Conservation (phyloP, 352 stramenopile species). For the Phytophthora syringae region DNA sequence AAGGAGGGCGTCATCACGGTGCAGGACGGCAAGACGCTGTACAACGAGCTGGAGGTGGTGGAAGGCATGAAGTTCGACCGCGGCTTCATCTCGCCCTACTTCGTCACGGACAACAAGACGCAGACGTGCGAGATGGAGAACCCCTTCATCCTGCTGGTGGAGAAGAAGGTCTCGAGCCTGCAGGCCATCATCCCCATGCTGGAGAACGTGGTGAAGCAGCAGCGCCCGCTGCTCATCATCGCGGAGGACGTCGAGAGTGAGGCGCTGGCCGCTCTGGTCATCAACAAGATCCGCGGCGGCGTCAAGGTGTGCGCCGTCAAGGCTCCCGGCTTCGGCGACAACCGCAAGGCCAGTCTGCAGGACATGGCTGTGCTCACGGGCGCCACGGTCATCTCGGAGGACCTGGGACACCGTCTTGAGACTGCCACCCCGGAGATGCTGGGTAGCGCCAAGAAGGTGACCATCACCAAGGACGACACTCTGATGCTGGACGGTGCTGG, state of each 20-base stretch:
- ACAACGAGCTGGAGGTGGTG: constrained; percentile 99
- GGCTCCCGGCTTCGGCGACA: constrained; percentile 99
- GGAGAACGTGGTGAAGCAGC: constrained; percentile 97
- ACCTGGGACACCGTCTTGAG: constrained; percentile 99
- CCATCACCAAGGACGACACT: constrained; percentile 99
- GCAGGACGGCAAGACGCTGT: constrained; percentile 99
- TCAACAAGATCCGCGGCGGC: constrained; percentile 99
- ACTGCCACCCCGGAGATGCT: constrained; percentile 96
- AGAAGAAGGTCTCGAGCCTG: constrained; percentile 99
- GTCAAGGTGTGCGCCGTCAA: constrained; percentile 99
- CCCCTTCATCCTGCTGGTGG: constrained; percentile 98
- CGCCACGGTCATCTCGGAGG: constrained; percentile 97
- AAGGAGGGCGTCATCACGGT: constrained; percentile 99
- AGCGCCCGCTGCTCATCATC: constrained; percentile 98
- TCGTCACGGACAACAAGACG: constrained; percentile 99
- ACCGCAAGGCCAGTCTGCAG: constrained; percentile 99
- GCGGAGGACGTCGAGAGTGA: constrained; percentile 99
- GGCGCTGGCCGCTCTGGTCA: constrained; percentile 98
- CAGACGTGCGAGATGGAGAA: constrained; percentile 99
- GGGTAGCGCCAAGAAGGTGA: constrained; percentile 94
- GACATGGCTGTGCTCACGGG: constrained; percentile 99
- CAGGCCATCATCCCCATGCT: constrained; percentile 97
- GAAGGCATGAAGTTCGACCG: constrained; percentile 99
- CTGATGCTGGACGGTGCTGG: constrained; percentile 97
- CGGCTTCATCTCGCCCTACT: constrained; percentile 99